Evolutionary conservation across 306 rosid species (phyloP), one percentile per base, ranked within the genome.

Genomic region (Myrica gale): DNA sequence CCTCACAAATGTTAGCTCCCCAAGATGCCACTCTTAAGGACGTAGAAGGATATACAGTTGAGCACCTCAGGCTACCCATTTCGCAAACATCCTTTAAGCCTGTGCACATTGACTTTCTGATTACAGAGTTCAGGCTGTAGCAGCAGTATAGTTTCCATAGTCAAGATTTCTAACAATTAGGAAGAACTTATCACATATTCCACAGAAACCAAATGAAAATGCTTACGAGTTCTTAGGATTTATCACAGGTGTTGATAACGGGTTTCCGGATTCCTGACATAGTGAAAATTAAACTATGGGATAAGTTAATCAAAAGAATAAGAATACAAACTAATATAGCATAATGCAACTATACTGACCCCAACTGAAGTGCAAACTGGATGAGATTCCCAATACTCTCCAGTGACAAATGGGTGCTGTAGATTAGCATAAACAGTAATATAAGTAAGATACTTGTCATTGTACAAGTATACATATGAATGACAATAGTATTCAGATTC

Each of bases 331-430:
- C 66, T 53, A 73, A 72, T 13, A 55, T 67, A 60, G 57, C 60
- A 71, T 26, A 48, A 12, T 8, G 74, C 60, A 77, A 77, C 69
- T 81, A 66, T 79, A 85, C 91, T 53, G 71, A 93, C 97, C 96
- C 77, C 76, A 81, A 80, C 48, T 74, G 96, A 88, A 79, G 85
- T 76, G 75, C 54, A 50, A 71, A 81, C 65, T 78, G 90, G 81
- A 83, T 67, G 86, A 71, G 82, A 73, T 58, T 87, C 97, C 74
- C 44, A 90, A 66, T 73, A 78, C 75, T 89, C 85, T 16, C 87
- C 68, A 42, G 88, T 80, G 81, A 94, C 90, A 90, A 94, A 94
- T 65, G 96, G 93, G 82, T 94, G 97, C 96, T 94, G 93, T 87
- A 83, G 63, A 74, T 69, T 46, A 81, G 66, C 48, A 78, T 67